Conservation (phyloP, 169 alveolate species). For the Plasmodium inui region DNA sequence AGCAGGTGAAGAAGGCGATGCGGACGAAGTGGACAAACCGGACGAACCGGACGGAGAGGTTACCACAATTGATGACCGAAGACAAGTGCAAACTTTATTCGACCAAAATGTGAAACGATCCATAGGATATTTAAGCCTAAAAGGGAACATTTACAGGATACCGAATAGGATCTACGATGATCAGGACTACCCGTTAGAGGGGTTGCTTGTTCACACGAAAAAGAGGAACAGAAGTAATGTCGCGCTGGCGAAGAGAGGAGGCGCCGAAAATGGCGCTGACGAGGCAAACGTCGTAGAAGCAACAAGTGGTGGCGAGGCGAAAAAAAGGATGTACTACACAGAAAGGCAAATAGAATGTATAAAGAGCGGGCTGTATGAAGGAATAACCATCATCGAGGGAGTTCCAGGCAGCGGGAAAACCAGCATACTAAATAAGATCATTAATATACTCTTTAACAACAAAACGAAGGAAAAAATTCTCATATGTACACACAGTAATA, state of each 20-base stretch:
- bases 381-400: constrained; percentile 93
- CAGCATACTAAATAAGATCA: constrained; percentile 93
- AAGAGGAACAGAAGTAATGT: constrained; percentile 65
- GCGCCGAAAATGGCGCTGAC: constrained; percentile 6
- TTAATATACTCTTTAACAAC: constrained; percentile 90
- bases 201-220: constrained; percentile 45
- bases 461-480: constrained; percentile 90
- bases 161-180: constrained; percentile 59
- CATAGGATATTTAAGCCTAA: constrained; percentile 25
- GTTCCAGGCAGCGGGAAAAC: constrained; percentile 96
- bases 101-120: not conserved
- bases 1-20: not conserved
- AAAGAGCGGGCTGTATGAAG: constrained; percentile 91
- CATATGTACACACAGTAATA: constrained; percentile 90
- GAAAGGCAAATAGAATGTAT: constrained; percentile 91
- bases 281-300: not conserved
- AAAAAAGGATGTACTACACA: constrained; percentile 83
- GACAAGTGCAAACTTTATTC: constrained; percentile 1
- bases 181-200: constrained; percentile 69
- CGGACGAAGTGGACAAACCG: not conserved
- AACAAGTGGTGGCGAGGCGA: constrained; percentile 5
- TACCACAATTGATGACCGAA: constrained; percentile 1
- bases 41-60: not conserved
- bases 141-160: constrained; percentile 72
- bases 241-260: constrained; percentile 38